Evolutionary conservation across 2,329 filamentous ascomycete species (phyloP).

Genomic region (Diaporthe sp.): DNA sequence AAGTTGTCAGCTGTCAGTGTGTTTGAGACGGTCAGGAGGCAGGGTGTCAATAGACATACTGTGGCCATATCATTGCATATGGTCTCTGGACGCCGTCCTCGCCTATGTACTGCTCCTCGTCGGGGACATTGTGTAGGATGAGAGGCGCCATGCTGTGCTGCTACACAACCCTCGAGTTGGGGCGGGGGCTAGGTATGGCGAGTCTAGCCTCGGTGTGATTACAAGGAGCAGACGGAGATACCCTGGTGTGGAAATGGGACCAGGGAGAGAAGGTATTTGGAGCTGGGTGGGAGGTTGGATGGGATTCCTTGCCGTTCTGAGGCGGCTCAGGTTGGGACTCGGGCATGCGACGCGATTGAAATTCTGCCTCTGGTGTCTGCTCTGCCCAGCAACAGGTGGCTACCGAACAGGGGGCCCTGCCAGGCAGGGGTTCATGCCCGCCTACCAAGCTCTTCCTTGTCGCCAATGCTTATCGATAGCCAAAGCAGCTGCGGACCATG

Average conservation of each 20-base stretch:
- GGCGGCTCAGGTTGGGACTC: background rate
- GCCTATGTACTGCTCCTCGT: constrained; percentile 76
- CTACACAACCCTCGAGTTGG: background rate
- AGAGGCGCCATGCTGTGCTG: constrained; percentile 69
- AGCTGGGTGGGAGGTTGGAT: background rate
- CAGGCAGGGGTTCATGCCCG: background rate
- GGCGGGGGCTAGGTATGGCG: background rate
- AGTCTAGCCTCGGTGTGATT: too few species aligned
- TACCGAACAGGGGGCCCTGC: constrained; percentile 6
- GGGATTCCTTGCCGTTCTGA: background rate
- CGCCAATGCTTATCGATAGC: constrained; percentile 21
- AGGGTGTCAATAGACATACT: constrained; percentile 56
- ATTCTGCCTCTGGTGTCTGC: constrained; percentile 32
- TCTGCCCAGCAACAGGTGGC: constrained; percentile 34
- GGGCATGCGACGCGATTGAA: constrained; percentile 29
- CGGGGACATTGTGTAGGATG: constrained; percentile 77
- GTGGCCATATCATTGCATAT: constrained; percentile 76
- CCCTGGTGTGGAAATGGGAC: background rate
- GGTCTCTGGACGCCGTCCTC: constrained; percentile 75
- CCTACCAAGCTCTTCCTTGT: constrained; percentile 30
- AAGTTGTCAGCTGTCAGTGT: constrained; percentile 60
- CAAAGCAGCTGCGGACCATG: background rate
- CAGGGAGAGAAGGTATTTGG: background rate
- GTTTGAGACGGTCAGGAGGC: constrained; percentile 17
- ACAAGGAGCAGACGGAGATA: too few species aligned